Evolutionary conservation across 2,329 filamentous ascomycete species (phyloP), one percentile per base, ranked within the genome.

Genomic region (Sporothrix schenckii): DNA sequence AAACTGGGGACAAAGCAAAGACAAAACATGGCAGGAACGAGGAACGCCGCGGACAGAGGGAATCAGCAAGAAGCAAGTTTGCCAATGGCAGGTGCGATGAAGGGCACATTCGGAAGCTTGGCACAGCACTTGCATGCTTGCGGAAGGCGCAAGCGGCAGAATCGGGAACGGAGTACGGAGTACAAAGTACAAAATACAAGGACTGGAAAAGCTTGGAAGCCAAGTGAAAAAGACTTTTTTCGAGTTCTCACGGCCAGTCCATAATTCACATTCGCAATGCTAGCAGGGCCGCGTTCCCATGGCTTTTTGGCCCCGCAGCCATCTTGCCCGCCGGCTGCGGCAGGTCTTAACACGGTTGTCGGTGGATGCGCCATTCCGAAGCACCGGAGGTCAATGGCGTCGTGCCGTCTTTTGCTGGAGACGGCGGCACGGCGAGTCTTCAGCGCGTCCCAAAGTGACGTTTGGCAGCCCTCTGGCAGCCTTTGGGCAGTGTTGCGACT

Each of bases 301-400:
- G 14, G n/a, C 66, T n/a, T 41, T 61, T 21, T 16, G 44, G 21
- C 52, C 21, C 27, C 30, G 21, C 21, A 27, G 16, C 16, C 9
- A 21, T 21, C 60, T n/a, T 47, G 2, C 6, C 21, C 50, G 49
- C 21, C 66, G 53, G 66, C 66, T 60, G 53, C 66, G 53, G 53
- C 53, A 60, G 13, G 66, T 24, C 49, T 41, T 19, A 50, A 44
- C 66, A 68, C 66, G 66, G 66, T 60, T 68, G 41, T 68, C 66
- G 66, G 66, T 60, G 53, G 66, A 30, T 47, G 66, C 52, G 49
- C 49, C 65, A 54, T 54, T n/a, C 65, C 65, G 49, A 66, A 39
- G 47, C 47, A 19, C 47, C 63, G 63, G 63, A 52, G 44, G 4
- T 53, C 27, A 39, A 66, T 52, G 47, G 47, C 63, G 63, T 52